Evolutionary conservation across 192 early-diverging fungal species (phyloP).

Genomic region (Coemansia sp.): DNA sequence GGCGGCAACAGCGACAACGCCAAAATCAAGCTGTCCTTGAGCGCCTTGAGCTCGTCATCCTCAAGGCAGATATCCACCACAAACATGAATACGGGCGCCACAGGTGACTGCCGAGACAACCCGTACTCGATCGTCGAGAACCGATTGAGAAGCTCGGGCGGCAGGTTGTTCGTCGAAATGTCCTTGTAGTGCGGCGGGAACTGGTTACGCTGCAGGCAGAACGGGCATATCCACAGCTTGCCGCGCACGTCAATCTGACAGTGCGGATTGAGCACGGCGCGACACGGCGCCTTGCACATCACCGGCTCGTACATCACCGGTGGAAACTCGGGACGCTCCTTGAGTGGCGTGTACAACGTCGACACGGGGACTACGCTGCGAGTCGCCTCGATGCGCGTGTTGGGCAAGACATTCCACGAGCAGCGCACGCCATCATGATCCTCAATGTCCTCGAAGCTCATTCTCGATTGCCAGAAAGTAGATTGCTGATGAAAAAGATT

Average conservation of each 20-base stretch:
- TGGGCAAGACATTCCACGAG: conserved; percentile 98
- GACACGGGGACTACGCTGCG: conserved; percentile 94
- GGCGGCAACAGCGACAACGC: conserved; percentile 90
- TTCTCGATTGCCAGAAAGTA: conserved; percentile 24
- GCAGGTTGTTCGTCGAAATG: conserved; percentile 89
- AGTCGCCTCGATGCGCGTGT: conserved; percentile 92
- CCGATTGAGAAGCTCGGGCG: conserved; percentile 87
- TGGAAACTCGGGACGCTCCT: conserved; percentile 84
- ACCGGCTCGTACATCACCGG: conserved; percentile 98
- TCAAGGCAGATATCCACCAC: conserved; percentile 97
- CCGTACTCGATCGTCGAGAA: conserved; percentile 98
- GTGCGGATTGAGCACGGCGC: conserved; percentile 96
- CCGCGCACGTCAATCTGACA: conserved; percentile 97
- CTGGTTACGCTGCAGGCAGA: conserved; percentile 96
- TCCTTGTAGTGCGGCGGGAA: conserved; percentile 98
- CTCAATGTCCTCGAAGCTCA: conserved; percentile 89
- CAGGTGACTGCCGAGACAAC: conserved; percentile 79
- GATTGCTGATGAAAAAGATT: background rate
- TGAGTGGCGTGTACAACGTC: conserved; percentile 91
- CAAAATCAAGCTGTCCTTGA: conserved; percentile 93
- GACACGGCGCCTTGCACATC: conserved; percentile 92
- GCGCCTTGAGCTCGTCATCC: conserved; percentile 92
- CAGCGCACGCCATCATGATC: conserved; percentile 95
- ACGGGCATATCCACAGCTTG: conserved; percentile 99
- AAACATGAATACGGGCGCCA: conserved; percentile 95